A percentile compares a stretch with the other conserved stretches of the same genome.
Evolutionary conservation across 2,329 filamentous ascomycete genomes (phyloP).

Genomic region (Botrytis pseudocinerea): DNA sequence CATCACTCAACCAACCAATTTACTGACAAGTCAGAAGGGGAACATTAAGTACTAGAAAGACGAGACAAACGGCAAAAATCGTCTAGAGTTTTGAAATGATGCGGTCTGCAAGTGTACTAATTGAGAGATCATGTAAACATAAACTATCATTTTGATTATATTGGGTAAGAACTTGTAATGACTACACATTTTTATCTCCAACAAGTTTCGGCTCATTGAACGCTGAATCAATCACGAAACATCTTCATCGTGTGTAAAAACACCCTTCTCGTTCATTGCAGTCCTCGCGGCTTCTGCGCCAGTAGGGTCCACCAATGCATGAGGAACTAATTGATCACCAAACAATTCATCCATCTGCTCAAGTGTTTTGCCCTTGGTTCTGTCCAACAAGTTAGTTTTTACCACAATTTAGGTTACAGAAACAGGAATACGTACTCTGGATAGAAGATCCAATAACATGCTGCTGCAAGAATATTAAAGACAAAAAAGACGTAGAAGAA

Average conservation of each 20-base stretch:
- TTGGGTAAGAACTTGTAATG: not conserved
- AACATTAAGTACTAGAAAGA: not conserved
- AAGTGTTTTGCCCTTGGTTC: constrained; percentile 39
- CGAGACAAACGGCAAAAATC: not conserved
- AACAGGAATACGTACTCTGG: constrained; percentile 46
- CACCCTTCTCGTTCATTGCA: not conserved
- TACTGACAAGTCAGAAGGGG: not conserved
- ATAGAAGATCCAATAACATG: constrained; percentile 49
- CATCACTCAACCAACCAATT: not conserved
- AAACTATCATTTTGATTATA: not conserved
- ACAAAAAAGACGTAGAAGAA: constrained; percentile 38
- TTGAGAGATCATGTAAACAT: not conserved
- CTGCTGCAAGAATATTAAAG: not conserved
- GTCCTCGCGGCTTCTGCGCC: constrained; percentile 35
- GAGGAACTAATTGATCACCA: constrained; percentile 42
- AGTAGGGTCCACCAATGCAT: constrained; percentile 42
- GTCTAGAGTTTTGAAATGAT: not conserved
- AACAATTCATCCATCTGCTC: constrained; percentile 41
- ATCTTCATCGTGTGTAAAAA: not conserved
- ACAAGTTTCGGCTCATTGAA: not conserved
- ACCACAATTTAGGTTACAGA: constrained; percentile 35
- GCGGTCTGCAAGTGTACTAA: not conserved
- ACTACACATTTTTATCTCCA: not conserved
- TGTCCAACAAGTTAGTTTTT: constrained; percentile 35
- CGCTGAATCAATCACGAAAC: not conserved